Evolutionary conservation across 2,329 filamentous ascomycete genomes (phyloP), one percentile per base, ranked within the genome.

Genomic region (Talaromyces marneffei): DNA sequence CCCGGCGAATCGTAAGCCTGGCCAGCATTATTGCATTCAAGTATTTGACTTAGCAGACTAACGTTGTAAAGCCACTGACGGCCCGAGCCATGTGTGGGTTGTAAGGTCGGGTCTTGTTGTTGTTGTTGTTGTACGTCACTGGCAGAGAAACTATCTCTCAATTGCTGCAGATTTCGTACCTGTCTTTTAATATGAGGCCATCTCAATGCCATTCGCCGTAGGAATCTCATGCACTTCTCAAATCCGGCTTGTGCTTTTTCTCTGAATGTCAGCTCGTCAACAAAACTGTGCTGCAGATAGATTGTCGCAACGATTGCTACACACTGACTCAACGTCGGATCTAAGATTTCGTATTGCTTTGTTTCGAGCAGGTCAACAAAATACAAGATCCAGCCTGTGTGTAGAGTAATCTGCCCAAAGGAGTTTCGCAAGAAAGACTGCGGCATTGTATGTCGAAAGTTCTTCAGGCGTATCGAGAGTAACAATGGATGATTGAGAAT

Each of bases 401-500:
- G 80, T 0, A 77, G 78, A 0, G 77, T 76, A 27, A 82, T 81
- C 18, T 80, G 71, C 59, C 83, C 80, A 16, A 79, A 79, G 0
- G 79, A 82, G 64, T 82, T 79, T 55, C 82, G 80, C 1, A 83
- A 74, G 25, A 83, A 83, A 1, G 81, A 79, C 57, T 83, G 80
- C 0, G 81, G 81, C 42, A 83, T 81, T 2, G 77, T 79, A 40
- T 77, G 77, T 35, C 79, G 77, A 64, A 82, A 82, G 35, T 78
- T 81, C 14, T 79, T 75, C 2, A 83, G 71, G 10, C 80, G 74
- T 39, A 83, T 71, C 0, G 80, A 82, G 4, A 83, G 68, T 2
- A 83, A 67, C n/a, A 83, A 75, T 0, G 81, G 81, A 62, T 83
- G 81, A 57, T 83, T 83, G 12, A 83, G 70, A 0, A 83, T 73